Evolutionary conservation across 1,284 basidiomycete genomes (phyloP).

Genomic region (Fomitopsis palustris): DNA sequence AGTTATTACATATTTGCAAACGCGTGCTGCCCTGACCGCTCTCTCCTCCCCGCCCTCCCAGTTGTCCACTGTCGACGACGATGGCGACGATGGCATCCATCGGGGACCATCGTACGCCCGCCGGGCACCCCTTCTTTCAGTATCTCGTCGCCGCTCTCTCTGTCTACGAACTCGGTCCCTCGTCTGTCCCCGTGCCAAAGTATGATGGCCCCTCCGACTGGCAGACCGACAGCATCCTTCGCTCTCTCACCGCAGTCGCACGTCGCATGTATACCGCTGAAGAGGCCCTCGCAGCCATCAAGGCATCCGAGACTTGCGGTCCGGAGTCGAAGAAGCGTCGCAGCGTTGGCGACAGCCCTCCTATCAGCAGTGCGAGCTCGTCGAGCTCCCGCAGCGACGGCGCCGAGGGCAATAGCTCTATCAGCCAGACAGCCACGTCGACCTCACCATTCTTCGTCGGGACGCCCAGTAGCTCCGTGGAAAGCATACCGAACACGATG

Average conservation of each 20-base stretch:
- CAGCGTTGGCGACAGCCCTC: conserved; percentile 40
- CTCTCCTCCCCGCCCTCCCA: conserved; percentile 8
- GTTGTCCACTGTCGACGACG: conserved; percentile 13
- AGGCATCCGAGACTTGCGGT: conserved; percentile 36
- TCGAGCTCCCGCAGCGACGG: conserved; percentile 22
- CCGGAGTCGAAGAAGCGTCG: conserved; percentile 49
- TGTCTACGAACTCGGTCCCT: conserved; percentile 36
- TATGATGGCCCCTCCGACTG: conserved; percentile 64
- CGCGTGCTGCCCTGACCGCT: not conserved
- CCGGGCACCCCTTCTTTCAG: conserved; percentile 32
- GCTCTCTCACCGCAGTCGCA: conserved; percentile 51
- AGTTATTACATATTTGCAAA: not conserved
- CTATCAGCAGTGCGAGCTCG: conserved; percentile 18
- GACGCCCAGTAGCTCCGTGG: conserved; percentile 35
- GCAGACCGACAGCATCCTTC: conserved; percentile 61
- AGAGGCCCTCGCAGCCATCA: conserved; percentile 38
- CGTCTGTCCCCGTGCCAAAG: conserved; percentile 48
- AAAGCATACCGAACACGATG: conserved; percentile 37
- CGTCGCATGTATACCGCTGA: conserved; percentile 63
- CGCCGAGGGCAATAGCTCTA: conserved; percentile 20
- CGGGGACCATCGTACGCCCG: conserved; percentile 14
- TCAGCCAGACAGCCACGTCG: conserved; percentile 11
- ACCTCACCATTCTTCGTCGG: conserved; percentile 25
- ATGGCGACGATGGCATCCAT: conserved; percentile 24
- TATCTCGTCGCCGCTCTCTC: conserved; percentile 38